Base-by-base conservation (phyloP, 2,329 filamentous ascomycete species). In the Lithohypha guttulata region DNA sequence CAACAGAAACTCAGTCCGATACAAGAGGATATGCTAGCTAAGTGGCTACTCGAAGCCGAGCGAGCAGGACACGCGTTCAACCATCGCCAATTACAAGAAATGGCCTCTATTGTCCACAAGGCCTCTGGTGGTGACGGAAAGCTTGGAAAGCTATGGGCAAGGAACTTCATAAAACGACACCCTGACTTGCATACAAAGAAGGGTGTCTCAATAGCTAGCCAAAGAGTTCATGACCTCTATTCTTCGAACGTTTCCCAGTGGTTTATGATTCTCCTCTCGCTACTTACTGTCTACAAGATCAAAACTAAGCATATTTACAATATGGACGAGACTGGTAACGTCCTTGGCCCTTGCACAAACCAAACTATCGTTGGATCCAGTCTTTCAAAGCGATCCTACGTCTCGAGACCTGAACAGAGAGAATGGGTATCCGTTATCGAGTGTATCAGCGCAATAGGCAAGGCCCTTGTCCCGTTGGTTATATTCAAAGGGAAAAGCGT, bases 401-500 rank as follows among this genome's bases (percentile, higher is more conserved):
- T 46, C n/a, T 41, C 44, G 29, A 34, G 21, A 18, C 40, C 42
- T 36, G 17, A 42, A 39, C 42, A 41, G 18, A 42, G 45, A 8
- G 33, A 35, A 25, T 52, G 32, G 47, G 45, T 45, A 10, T 40
- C 42, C 13, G 45, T 51, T 23, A 41, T 52, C 20, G 41, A 52
- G 39, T 46, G 21, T 33, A 43, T 52, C 10, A 44, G 26, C 13
- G 49, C 45, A 3, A 35, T n/a, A 19, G 41, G 44, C 7, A 14
- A 17, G 13, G 13, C 26, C 6, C 27, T 50, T 3, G 11, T 18
- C 14, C 39, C 42, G 7, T 38, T 52, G 9, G 44, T 54, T 22
- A 52, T 54, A 22, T 54, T 50, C 31, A 51, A 50, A 30, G 45
- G 45, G 1, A 35, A 45, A 38, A 37, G 10, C 13, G 39, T 54